These are phyloP conservation scores for Hortiboletus rubellus DNA, from an alignment of 1,284 basidiomycete species.

Conservation along the genomic window DNA sequence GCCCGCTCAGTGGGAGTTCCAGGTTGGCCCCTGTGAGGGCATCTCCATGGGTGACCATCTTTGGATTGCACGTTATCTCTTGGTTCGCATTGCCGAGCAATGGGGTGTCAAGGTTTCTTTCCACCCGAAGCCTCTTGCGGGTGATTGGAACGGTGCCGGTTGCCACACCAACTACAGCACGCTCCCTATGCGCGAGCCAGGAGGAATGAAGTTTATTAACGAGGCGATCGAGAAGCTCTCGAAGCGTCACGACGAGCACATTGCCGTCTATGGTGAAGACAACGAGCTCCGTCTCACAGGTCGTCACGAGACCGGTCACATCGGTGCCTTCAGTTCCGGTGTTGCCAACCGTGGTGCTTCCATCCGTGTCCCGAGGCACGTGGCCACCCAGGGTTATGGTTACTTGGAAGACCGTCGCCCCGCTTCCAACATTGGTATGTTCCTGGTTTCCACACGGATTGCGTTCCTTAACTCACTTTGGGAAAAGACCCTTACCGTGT, in stretches of 20 bases:
- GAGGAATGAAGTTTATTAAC: constrained; percentile 94
- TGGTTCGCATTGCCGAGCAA: constrained; percentile 93
- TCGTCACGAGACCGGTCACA: constrained; percentile 96
- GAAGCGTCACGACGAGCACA: constrained; percentile 86
- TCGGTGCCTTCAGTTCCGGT: constrained; percentile 90
- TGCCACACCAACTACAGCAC: constrained; percentile 96
- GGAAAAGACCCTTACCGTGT: constrained; percentile 82
- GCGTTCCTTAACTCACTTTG: constrained; percentile 15
- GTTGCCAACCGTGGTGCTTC: constrained; percentile 97
- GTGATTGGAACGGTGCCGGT: constrained; percentile 99
- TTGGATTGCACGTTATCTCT: constrained; percentile 95
- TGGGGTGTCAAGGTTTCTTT: constrained; percentile 98
- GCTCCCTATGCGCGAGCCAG: constrained; percentile 87
- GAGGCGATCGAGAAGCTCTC: constrained; percentile 89
- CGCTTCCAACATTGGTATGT: constrained; percentile 92
- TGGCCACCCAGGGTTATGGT: constrained; percentile 89
- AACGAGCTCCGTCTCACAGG: constrained; percentile 94
- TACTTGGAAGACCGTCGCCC: constrained; percentile 97
- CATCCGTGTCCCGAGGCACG: constrained; percentile 93
- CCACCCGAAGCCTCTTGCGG: constrained; percentile 98
- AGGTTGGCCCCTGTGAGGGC: constrained; percentile 97
- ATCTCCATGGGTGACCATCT: constrained; percentile 99
- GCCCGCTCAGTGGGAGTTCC: constrained; percentile 99
- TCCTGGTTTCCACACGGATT: constrained; percentile 2
- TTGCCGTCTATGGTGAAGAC: constrained; percentile 96